Conservation (phyloP, 257 asterid genomes). For the Rehmannia glutinosa region DNA sequence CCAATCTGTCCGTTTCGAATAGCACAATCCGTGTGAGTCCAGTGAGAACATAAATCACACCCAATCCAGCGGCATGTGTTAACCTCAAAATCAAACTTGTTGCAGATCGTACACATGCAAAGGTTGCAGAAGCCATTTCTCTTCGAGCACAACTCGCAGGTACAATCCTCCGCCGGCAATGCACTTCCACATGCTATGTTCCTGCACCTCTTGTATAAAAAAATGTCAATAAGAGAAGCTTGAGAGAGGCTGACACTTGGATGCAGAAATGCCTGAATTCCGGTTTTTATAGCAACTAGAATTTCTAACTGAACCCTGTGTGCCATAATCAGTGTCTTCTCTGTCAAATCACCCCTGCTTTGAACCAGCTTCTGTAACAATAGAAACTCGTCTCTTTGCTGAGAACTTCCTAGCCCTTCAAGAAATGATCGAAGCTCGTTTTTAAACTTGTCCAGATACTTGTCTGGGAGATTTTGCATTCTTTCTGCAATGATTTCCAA, state of each 20-base stretch:
- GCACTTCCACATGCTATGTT: conserved; percentile 83
- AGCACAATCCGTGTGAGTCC: conserved; percentile 97
- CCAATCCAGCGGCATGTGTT: conserved; percentile 95
- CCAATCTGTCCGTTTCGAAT: conserved; percentile 72
- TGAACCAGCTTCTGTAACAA: conserved; percentile 81
- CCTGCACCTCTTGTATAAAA: conserved; percentile 73
- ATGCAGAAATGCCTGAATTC: conserved; percentile 87
- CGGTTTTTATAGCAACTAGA: conserved; percentile 76
- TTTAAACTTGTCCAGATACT: conserved; percentile 67
- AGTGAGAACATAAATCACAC: conserved; percentile 82
- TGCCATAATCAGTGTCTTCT: conserved; percentile 47
- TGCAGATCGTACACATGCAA: conserved; percentile 88
- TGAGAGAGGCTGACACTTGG: conserved; percentile 90
- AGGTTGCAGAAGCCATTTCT: conserved; percentile 90
- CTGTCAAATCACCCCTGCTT: conserved; percentile 68
- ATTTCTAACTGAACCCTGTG: conserved; percentile 86
- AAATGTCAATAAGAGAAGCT: conserved; percentile 87
- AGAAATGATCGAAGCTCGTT: conserved; percentile 70
- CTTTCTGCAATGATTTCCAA: conserved; percentile 67
- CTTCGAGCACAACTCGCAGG: conserved; percentile 71
- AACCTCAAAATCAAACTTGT: conserved; percentile 91
- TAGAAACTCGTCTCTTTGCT: conserved; percentile 74
- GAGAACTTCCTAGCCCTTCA: conserved; percentile 78
- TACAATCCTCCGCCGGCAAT: conserved; percentile 83
- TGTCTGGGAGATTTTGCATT: conserved; percentile 80